Evolutionary conservation across 495 filamentous ascomycete species (phyloP).

Genomic region (Pseudomonodictys pantanalensis): DNA sequence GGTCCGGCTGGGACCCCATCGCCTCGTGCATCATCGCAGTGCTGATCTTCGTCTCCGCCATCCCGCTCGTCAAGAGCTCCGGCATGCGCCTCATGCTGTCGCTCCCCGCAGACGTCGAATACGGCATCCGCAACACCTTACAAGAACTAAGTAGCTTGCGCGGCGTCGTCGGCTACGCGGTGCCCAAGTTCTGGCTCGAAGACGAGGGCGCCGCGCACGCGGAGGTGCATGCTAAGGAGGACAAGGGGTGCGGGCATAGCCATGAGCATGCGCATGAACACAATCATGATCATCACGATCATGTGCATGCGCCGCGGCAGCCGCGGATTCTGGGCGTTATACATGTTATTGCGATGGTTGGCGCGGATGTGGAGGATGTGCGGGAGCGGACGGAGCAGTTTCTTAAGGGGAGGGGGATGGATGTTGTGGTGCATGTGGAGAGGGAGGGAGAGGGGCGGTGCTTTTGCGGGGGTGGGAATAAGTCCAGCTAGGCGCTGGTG

Average conservation of each 20-base stretch:
- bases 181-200: conserved; percentile 91
- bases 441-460: conserved; percentile 40
- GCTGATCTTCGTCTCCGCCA: conserved; percentile 82
- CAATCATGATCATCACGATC: conserved; percentile 6
- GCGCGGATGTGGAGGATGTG: conserved; percentile 44
- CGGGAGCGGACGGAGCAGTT: conserved; percentile 40
- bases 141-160: conserved; percentile 76
- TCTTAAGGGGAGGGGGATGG: conserved; percentile 37
- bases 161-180: conserved; percentile 81
- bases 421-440: conserved; percentile 45
- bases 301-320: conserved; percentile 23
- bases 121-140: conserved; percentile 78
- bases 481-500: background rate
- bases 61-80: conserved; percentile 81
- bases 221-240: conserved; percentile 37
- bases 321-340: conserved; percentile 43
- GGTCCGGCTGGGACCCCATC: conserved; percentile 93
- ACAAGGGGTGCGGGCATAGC: conserved; percentile 32
- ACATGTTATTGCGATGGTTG: conserved; percentile 39
- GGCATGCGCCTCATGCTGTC: conserved; percentile 79
- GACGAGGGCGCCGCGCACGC: conserved; percentile 53
- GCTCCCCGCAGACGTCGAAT: conserved; percentile 82
- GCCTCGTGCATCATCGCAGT: conserved; percentile 92
- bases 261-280: conserved; percentile 30
- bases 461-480: conserved; percentile 42